A percentile compares a stretch with the other conserved stretches of the same genome.
Evolutionary conservation across 179 eudicot genomes (phyloP).

Genomic region (Drosera spatulata): DNA sequence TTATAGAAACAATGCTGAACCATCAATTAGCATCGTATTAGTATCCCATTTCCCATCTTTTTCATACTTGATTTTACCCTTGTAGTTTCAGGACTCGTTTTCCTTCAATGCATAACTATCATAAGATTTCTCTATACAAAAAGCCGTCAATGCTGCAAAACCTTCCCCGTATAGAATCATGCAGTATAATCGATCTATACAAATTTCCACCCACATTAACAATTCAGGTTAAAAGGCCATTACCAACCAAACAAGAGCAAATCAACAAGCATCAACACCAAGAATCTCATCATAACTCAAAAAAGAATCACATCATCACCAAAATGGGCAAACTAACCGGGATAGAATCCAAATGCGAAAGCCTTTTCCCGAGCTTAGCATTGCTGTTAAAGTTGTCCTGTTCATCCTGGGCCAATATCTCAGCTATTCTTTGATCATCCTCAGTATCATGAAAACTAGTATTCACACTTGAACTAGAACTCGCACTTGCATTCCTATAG

Average conservation of each 20-base stretch:
- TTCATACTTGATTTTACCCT: too few relatives aligned
- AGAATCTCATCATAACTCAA: background rate
- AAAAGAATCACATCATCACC: background rate
- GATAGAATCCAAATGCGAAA: constrained; percentile 69
- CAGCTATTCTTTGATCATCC: constrained; percentile 60
- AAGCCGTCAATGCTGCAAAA: too few relatives aligned
- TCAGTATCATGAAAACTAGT: constrained; percentile 47
- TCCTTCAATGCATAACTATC: too few relatives aligned
- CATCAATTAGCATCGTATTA: too few relatives aligned
- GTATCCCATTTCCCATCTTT: too few relatives aligned
- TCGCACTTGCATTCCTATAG: constrained; percentile 29
- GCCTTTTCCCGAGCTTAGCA: constrained; percentile 48
- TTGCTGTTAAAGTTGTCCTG: constrained; percentile 7
- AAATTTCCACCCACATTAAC: too few relatives aligned
- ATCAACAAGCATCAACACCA: background rate
- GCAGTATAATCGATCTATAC: too few relatives aligned
- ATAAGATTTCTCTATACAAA: too few relatives aligned
- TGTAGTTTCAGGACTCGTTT: too few relatives aligned
- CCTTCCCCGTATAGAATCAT: too few relatives aligned
- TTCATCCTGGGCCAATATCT: constrained; percentile 43
- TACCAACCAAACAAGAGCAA: background rate
- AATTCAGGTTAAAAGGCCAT: background rate
- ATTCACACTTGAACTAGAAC: constrained; percentile 58
- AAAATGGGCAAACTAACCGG: constrained; percentile 26
- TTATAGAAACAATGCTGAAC: too few relatives aligned